A percentile compares a stretch with the other conserved stretches of the same genome.
Conservation (phyloP, 2,329 filamentous ascomycete species). For the Pyrenochaeta sp. region DNA sequence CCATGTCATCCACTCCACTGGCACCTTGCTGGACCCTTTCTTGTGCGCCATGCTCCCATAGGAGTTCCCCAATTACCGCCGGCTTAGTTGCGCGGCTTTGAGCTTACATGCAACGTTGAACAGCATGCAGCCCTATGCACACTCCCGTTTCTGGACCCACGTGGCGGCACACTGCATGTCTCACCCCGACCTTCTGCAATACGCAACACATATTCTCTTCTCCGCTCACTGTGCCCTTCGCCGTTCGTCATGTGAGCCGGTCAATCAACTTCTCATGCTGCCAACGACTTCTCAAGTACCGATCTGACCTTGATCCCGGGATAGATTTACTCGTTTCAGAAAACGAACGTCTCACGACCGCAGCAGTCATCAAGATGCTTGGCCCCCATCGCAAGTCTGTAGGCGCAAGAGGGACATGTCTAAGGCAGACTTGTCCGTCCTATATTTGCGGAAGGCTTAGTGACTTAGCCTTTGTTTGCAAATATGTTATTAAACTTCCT, state of each 20-base stretch:
- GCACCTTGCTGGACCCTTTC: background rate
- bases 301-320: slow-evolving; percentile 1
- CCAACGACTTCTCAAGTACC: background rate
- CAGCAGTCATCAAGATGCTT: slow-evolving; percentile 18
- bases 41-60: slow-evolving; percentile 12
- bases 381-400: slow-evolving; percentile 19
- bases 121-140: slow-evolving; percentile 45
- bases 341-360: slow-evolving; percentile 23
- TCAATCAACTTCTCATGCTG: background rate
- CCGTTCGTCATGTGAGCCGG: slow-evolving; percentile 8
- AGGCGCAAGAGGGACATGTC: slow-evolving; percentile 8
- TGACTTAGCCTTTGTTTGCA: slow-evolving; percentile 1
- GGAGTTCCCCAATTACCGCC: slow-evolving; percentile 9
- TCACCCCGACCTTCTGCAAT: slow-evolving; percentile 25
- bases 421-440: slow-evolving; percentile 10
- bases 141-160: slow-evolving; percentile 35
- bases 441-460: slow-evolving; percentile 12
- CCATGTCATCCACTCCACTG: background rate
- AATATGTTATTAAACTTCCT: slow-evolving; percentile 1
- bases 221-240: slow-evolving; percentile 2
- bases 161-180: slow-evolving; percentile 36
- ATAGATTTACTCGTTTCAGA: slow-evolving; percentile 27
- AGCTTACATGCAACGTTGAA: slow-evolving; percentile 35
- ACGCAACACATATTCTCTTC: slow-evolving; percentile 5
- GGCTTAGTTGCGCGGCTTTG: slow-evolving; percentile 19